Percentiles rank a stretch among this genome's conserved stretches.
These are phyloP conservation scores for Plectosphaerella sp. DNA, from an alignment of 2,329 filamentous ascomycete species.

Conservation along the genomic window DNA sequence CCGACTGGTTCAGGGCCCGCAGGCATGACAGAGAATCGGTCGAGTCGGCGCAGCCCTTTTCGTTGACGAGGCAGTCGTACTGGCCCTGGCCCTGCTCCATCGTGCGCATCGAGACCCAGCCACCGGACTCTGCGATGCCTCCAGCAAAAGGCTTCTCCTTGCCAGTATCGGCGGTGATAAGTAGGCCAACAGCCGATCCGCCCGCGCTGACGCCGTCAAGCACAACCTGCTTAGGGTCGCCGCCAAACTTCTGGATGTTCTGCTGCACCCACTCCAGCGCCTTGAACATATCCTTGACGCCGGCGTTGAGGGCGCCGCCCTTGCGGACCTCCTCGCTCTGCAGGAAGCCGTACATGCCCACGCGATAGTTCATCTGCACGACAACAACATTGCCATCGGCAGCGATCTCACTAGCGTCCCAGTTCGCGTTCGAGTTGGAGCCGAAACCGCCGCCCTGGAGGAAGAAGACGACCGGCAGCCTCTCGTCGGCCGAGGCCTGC, in stretches of 20 bases:
- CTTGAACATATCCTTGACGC: constrained; percentile 31
- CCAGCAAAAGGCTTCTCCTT: constrained; percentile 46
- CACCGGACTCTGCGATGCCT: constrained; percentile 45
- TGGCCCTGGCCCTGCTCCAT: constrained; percentile 36
- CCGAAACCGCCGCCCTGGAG: constrained; percentile 61
- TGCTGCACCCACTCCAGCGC: constrained; percentile 66
- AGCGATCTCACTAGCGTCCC: constrained; percentile 56
- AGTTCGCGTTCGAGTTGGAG: constrained; percentile 39
- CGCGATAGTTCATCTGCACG: constrained; percentile 72
- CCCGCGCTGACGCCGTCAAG: constrained; percentile 67
- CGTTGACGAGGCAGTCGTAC: constrained; percentile 41
- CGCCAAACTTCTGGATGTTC: constrained; percentile 64
- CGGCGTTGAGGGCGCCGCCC: constrained; percentile 7
- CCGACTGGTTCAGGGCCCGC: constrained; percentile 12
- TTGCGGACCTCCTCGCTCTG: constrained; percentile 18
- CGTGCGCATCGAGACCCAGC: constrained; percentile 42
- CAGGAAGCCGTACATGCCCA: constrained; percentile 71
- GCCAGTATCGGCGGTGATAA: constrained; percentile 54
- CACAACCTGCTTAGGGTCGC: constrained; percentile 63
- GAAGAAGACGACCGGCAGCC: constrained; percentile 59
- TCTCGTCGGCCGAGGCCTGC: constrained; percentile 39
- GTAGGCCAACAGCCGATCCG: constrained; percentile 58
- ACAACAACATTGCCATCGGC: constrained; percentile 61
- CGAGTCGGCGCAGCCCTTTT: constrained; percentile 14
- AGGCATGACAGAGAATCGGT: constrained; percentile 15